Base-by-base conservation (phyloP, 192 early-diverging fungal species). In the Coemansia aciculifera region DNA sequence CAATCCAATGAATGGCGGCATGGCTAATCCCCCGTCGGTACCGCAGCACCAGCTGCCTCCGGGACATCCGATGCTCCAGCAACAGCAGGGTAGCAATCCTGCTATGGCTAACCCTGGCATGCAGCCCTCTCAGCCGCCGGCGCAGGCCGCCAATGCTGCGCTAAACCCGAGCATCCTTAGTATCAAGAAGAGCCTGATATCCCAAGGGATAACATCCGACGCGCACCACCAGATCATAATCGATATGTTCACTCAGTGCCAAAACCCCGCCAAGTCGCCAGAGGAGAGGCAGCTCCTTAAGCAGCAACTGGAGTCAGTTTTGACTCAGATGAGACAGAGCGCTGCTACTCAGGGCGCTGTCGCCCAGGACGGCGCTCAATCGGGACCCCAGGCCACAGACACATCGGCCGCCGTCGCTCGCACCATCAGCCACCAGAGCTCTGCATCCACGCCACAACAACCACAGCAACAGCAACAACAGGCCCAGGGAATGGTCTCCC, bases 171-270 rank as follows among this genome's bases (percentile, higher is more conserved):
- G 17, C 48, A 15, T 56, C n/a, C 19, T 37, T 12, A 29, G 0
- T 11, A 38, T 67, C n/a, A 36, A 44, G 19, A 24, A 56, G 9
- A 64, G 13, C 8, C 46, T 78, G 37, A 61, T 52, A 34, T 5
- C 31, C 6, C 70, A 78, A 19, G 75, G 75, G 0, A 57, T 72
- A 10, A 68, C 60, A 11, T 59, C 62, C 23, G 24, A 37, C 1
- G 70, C 64, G 1, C 62, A 65, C 2, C 37, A 72, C 44, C 66
- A 59, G 36, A 29, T 29, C 2, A 15, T 72, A 9, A 6, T 68
- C 3, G 40, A 32, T 27, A 17, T 72, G n/a, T 31, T 67, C 17
- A 32, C 23, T 6, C 60, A 69, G 62, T 39, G 59, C 29, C 62
- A 72, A 6, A 52, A 66, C 37, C 39, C 66, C 39, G n/a, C 57